Percentiles rank a stretch among this genome's conserved stretches.
Evolutionary conservation across 1,284 basidiomycete genomes (phyloP).

Genomic region (Ceraceosorus bombacis): DNA sequence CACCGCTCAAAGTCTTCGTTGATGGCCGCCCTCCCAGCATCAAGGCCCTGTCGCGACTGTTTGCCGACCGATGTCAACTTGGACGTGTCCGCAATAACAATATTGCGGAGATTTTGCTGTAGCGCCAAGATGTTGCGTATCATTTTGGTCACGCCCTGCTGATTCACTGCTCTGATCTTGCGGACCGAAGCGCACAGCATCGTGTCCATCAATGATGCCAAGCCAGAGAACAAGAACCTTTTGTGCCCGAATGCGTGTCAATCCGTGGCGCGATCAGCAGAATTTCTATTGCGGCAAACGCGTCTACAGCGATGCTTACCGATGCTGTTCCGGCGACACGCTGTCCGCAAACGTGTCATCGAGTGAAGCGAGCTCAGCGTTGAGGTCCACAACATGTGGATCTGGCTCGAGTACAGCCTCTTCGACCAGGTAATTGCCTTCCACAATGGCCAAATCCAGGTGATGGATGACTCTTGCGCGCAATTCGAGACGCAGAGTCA

Average conservation of each 20-base stretch:
- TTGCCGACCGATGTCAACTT: constrained; percentile 12
- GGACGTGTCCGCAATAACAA: constrained; percentile 16
- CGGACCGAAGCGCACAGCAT: constrained; percentile 69
- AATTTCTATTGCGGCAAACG: neutral
- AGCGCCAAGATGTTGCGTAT: constrained; percentile 81
- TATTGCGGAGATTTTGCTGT: constrained; percentile 75
- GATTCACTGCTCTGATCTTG: constrained; percentile 64
- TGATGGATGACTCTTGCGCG: constrained; percentile 77
- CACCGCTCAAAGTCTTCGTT: neutral
- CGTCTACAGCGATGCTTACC: neutral
- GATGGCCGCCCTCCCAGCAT: neutral
- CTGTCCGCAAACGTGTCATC: constrained; percentile 57
- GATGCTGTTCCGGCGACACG: constrained; percentile 18
- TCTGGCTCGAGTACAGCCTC: constrained; percentile 78
- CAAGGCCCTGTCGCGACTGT: neutral
- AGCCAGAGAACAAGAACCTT: constrained; percentile 78
- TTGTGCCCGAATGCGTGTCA: neutral
- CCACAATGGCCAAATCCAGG: constrained; percentile 64
- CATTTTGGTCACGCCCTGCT: constrained; percentile 77
- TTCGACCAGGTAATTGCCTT: constrained; percentile 56
- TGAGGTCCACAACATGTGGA: constrained; percentile 78
- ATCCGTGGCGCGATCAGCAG: constrained; percentile 3
- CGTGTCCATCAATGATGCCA: constrained; percentile 79
- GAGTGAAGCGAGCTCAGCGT: constrained; percentile 67
- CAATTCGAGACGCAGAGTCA: constrained; percentile 81